phyloP scores from a whole-genome alignment of 2,329 filamentous ascomycete genomes.

The Paraphaeosphaeria minitans region DNA sequence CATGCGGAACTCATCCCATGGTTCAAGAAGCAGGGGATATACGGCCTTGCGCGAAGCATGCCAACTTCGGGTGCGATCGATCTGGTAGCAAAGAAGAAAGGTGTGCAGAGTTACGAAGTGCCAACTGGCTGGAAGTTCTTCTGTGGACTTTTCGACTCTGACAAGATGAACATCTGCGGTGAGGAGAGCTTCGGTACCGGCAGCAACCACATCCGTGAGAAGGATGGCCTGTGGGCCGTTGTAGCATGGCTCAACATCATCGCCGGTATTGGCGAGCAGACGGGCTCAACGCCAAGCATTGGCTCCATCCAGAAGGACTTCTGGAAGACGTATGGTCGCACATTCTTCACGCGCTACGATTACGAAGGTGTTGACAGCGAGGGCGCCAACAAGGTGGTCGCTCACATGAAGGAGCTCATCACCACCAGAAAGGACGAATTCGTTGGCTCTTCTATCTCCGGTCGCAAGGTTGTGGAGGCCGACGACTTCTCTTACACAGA shows the following conservation, averaged over 20 bases:
- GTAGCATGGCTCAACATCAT: conserved; percentile 99
- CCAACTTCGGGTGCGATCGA: conserved; percentile 95
- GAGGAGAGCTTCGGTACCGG: conserved; percentile 98
- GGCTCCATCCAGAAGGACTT: conserved; percentile 96
- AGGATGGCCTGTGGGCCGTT: conserved; percentile 97
- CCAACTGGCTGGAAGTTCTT: conserved; percentile 99
- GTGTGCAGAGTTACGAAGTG: conserved; percentile 90
- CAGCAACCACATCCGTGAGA: conserved; percentile 98
- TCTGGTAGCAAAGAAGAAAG: conserved; percentile 92
- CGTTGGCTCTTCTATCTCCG: conserved; percentile 79
- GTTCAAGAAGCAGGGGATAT: conserved; percentile 97
- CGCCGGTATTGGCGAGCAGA: conserved; percentile 85
- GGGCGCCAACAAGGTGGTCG: conserved; percentile 87
- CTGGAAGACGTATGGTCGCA: conserved; percentile 94
- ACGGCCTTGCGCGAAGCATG: conserved; percentile 95
- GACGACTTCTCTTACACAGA: conserved; percentile 99
- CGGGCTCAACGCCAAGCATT: conserved; percentile 84
- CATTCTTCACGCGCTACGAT: conserved; percentile 99
- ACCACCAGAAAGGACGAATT: conserved; percentile 72
- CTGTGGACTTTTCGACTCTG: conserved; percentile 93
- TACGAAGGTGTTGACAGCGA: conserved; percentile 95
- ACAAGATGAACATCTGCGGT: conserved; percentile 99
- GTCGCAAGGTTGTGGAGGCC: conserved; percentile 83
- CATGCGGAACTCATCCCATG: conserved; percentile 96
- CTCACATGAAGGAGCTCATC: conserved; percentile 78